These are phyloP conservation scores for Hyaloperonospora brassicae DNA, from an alignment of 352 stramenopile genomes.

Conservation along the genomic window DNA sequence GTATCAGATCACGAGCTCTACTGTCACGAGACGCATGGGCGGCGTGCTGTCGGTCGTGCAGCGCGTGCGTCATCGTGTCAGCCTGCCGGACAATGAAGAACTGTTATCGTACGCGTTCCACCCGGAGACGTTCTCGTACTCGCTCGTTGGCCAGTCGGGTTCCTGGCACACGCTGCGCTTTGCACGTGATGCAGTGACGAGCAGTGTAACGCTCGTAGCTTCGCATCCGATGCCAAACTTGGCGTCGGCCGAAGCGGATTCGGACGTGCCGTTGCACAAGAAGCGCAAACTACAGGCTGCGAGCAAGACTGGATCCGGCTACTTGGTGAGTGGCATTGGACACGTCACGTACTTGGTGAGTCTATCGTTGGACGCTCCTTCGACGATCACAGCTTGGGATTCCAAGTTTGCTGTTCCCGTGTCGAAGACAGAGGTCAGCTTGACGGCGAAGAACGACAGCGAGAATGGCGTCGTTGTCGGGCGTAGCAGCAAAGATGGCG, in stretches of 20 bases:
- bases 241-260: conserved; percentile 14
- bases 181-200: conserved; percentile 39
- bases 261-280: conserved; percentile 36
- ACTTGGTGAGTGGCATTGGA: conserved; percentile 35
- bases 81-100: conserved; percentile 22
- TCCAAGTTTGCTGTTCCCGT: conserved; percentile 69
- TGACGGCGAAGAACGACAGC: conserved; percentile 20
- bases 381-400: conserved; percentile 54
- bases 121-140: conserved; percentile 64
- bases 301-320: conserved; percentile 18
- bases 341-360: conserved; percentile 55
- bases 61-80: conserved; percentile 28
- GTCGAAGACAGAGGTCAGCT: conserved; percentile 38
- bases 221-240: conserved; percentile 40
- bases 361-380: conserved; percentile 24
- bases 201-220: conserved; percentile 32
- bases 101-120: conserved; percentile 53
- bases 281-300: conserved; percentile 51
- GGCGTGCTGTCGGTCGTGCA: conserved; percentile 28
- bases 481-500: conserved; percentile 16
- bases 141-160: conserved; percentile 47
- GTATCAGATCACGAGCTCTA: conserved; percentile 38
- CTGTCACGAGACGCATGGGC: conserved; percentile 26
- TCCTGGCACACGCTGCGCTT: conserved; percentile 48
- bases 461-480: conserved; percentile 16